Evolutionary conservation across 2,329 filamentous ascomycete species (phyloP).

Genomic region (Colletotrichum euphorbiae): DNA sequence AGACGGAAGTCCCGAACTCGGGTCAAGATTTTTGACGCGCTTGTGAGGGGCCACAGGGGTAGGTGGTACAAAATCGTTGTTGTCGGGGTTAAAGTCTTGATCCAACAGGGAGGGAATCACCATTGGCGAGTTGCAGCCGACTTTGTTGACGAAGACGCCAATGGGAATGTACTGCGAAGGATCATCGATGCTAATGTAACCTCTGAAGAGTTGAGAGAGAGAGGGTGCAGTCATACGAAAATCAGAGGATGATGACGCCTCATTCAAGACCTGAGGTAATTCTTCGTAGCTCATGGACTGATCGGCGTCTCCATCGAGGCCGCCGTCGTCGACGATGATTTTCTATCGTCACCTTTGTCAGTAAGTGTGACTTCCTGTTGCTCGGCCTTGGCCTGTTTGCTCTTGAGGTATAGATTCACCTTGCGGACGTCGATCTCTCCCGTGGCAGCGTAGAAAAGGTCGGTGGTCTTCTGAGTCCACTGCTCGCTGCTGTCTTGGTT

Average conservation of each 20-base stretch:
- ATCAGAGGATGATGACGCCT: neutral
- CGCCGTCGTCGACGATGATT: conserved; percentile 35
- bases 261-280: neutral
- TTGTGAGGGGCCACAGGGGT: neutral
- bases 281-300: conserved; percentile 40
- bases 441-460: conserved; percentile 41
- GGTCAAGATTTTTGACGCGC: neutral
- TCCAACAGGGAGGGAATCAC: neutral
- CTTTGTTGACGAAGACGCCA: neutral
- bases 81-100: neutral
- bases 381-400: conserved; percentile 3
- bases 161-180: neutral
- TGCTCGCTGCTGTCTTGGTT: conserved; percentile 31
- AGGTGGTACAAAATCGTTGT: neutral
- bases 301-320: conserved; percentile 38
- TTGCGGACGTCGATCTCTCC: conserved; percentile 43
- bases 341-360: conserved; percentile 19
- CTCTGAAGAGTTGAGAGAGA: neutral
- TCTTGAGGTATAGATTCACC: conserved; percentile 43
- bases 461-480: conserved; percentile 32
- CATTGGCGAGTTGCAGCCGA: neutral
- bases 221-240: neutral
- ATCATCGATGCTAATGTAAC: neutral
- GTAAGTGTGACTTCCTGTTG: neutral
- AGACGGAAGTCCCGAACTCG: neutral